phyloP scores from a whole-genome alignment of 2,329 filamentous ascomycete genomes.

The Aspergillus felis region DNA sequence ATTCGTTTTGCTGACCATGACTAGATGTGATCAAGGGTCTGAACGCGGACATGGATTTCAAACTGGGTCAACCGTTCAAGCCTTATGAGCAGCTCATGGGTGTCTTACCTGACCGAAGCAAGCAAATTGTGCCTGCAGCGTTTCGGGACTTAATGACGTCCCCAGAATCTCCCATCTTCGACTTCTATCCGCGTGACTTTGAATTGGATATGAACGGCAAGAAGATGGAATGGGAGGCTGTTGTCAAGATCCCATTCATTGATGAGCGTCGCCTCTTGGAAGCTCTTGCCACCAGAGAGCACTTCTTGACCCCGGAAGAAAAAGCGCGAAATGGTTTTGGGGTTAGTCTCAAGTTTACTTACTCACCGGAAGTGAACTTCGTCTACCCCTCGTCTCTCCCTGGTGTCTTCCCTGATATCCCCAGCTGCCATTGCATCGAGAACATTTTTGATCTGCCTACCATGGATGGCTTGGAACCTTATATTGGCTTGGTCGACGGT shows the following conservation, averaged over 20 bases:
- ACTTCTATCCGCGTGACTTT: slow-evolving; percentile 97
- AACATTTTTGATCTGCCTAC: slow-evolving; percentile 95
- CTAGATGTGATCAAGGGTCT: slow-evolving; percentile 83
- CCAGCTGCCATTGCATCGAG: slow-evolving; percentile 83
- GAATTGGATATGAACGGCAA: slow-evolving; percentile 99
- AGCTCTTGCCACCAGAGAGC: slow-evolving; percentile 83
- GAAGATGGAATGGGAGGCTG: slow-evolving; percentile 99
- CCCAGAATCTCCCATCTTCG: slow-evolving; percentile 84
- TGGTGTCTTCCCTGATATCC: slow-evolving; percentile 85
- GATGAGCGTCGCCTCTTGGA: slow-evolving; percentile 79
- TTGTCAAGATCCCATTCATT: slow-evolving; percentile 98
- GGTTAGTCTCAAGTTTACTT: slow-evolving; percentile 88
- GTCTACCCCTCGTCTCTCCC: slow-evolving; percentile 82
- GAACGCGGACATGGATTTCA: slow-evolving; percentile 83
- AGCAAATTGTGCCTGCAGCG: slow-evolving; percentile 82
- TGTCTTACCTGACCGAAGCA: slow-evolving; percentile 93
- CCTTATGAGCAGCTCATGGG: slow-evolving; percentile 98
- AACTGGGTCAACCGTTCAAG: slow-evolving; percentile 88
- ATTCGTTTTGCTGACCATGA: slow-evolving; percentile 18
- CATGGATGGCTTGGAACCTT: slow-evolving; percentile 82
- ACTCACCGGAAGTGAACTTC: slow-evolving; percentile 71
- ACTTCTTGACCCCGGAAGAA: slow-evolving; percentile 72
- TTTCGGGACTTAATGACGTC: slow-evolving; percentile 94
- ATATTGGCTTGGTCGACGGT: slow-evolving; percentile 77
- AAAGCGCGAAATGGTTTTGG: slow-evolving; percentile 84